Conservation (phyloP, 192 early-diverging fungal species). For the Blastocladiella britannica region DNA sequence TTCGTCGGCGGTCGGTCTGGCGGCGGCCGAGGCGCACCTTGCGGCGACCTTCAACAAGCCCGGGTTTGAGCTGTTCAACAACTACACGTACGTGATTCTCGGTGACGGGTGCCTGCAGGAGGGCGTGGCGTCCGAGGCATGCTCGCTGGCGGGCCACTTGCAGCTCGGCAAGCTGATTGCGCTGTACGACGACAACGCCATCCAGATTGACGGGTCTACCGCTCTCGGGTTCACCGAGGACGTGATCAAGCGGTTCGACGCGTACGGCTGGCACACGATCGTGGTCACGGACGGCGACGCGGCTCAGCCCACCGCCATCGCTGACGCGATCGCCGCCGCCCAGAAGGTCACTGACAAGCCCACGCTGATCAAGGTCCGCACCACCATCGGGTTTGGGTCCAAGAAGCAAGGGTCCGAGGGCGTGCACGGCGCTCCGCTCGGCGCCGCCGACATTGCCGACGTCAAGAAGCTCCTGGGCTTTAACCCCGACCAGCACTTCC, state of each 20-base stretch:
- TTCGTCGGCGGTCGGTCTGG: conserved; percentile 78
- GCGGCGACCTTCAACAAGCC: conserved; percentile 82
- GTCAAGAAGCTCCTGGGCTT: conserved; percentile 72
- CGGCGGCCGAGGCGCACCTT: conserved; percentile 66
- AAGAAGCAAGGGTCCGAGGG: conserved; percentile 67
- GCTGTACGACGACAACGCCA: conserved; percentile 90
- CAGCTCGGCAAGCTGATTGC: conserved; percentile 84
- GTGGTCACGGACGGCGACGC: conserved; percentile 57
- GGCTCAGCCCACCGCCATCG: conserved; percentile 43
- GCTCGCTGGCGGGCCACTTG: conserved; percentile 73
- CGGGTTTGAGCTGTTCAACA: conserved; percentile 64
- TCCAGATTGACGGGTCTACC: conserved; percentile 80
- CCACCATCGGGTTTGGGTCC: conserved; percentile 87
- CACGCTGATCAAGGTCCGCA: conserved; percentile 68
- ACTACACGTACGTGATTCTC: conserved; percentile 58
- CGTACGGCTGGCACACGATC: conserved; percentile 86
- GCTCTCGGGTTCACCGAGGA: conserved; percentile 80
- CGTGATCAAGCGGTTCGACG: conserved; percentile 61
- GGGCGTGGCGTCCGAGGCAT: conserved; percentile 80
- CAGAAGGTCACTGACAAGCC: conserved; percentile 72
- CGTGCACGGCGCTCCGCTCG: conserved; percentile 78
- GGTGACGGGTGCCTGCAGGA: conserved; percentile 98
- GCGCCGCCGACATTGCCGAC: conserved; percentile 50
- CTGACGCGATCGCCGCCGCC: conserved; percentile 55
- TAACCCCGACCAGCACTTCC: conserved; percentile 47